A percentile compares a stretch with the other conserved stretches of the same genome.
Evolutionary conservation across 2,329 filamentous ascomycete genomes (phyloP).

Genomic region (Calonectria pteridis): DNA sequence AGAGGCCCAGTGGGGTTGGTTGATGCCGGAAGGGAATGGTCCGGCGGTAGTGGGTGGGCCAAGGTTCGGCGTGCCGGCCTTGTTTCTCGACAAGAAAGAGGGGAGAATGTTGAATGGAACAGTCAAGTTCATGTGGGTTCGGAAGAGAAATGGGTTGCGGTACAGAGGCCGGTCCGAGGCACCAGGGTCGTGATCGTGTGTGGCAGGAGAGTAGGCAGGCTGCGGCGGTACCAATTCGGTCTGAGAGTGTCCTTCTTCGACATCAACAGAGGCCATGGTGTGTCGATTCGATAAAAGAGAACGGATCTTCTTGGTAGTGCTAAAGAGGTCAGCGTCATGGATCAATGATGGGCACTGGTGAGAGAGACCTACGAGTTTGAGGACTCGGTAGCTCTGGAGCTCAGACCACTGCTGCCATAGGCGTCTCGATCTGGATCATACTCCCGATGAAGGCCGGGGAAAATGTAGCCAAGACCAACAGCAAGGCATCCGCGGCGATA

Average conservation of each 20-base stretch:
- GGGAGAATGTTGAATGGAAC: slow-evolving; percentile 38
- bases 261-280: slow-evolving; percentile 31
- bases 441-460: slow-evolving; percentile 55
- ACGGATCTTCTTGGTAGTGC: slow-evolving; percentile 37
- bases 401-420: slow-evolving; percentile 34
- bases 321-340: slow-evolving; percentile 16
- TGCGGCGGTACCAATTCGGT: background rate
- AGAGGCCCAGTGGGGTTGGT: slow-evolving; percentile 26
- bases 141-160: slow-evolving; percentile 52
- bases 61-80: slow-evolving; percentile 6
- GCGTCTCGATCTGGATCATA: slow-evolving; percentile 52
- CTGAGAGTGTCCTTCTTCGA: slow-evolving; percentile 25
- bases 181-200: background rate
- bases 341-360: fast-evolving
- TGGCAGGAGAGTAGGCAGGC: background rate
- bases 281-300: slow-evolving; percentile 36
- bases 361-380: slow-evolving; percentile 36
- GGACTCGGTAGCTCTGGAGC: slow-evolving; percentile 39
- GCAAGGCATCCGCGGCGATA: slow-evolving; percentile 58
- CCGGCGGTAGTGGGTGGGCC: slow-evolving; percentile 25
- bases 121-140: slow-evolving; percentile 47
- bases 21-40: slow-evolving; percentile 29
- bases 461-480: slow-evolving; percentile 58
- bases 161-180: slow-evolving; percentile 26
- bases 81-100: slow-evolving; percentile 32